Percentiles rank a stretch among this genome's conserved stretches.
phyloP scores from a whole-genome alignment of 2,329 filamentous ascomycete species.

The Berkeleyomyces basicola region DNA sequence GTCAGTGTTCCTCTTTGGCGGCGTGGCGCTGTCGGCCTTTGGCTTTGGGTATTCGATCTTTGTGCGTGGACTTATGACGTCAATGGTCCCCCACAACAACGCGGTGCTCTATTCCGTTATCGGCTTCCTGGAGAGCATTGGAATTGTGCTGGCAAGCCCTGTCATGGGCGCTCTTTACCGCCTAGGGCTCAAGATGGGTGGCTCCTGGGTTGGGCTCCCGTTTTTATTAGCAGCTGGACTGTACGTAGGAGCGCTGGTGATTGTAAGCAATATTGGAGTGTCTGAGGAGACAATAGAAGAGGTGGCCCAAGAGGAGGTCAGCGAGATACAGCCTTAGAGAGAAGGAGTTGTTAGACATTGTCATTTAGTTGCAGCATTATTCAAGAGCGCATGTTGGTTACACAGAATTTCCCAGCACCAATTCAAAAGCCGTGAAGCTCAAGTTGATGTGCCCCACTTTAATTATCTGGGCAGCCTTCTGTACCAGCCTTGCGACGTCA shows the following conservation, averaged over 20 bases:
- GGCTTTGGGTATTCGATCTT: conserved; percentile 14
- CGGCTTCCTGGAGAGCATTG: conserved; percentile 14
- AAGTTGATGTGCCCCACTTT: background rate
- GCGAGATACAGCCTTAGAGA: background rate
- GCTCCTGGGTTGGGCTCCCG: conserved; percentile 14
- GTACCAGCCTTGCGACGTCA: background rate
- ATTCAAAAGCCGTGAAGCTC: background rate
- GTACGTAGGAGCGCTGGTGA: conserved; percentile 10
- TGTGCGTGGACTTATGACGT: conserved; percentile 15
- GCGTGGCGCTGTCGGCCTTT: conserved; percentile 10
- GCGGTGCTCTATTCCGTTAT: conserved; percentile 15
- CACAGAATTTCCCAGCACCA: background rate
- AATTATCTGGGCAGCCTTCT: too few species aligned
- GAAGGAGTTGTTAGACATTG: background rate
- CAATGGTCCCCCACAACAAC: conserved; percentile 13
- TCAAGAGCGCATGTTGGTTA: background rate
- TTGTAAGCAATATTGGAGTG: conserved; percentile 9
- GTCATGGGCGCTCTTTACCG: conserved; percentile 14
- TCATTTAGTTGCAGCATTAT: background rate
- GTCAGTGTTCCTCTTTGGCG: conserved; percentile 7
- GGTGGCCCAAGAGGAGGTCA: background rate
- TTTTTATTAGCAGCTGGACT: conserved; percentile 13
- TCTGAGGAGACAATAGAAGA: background rate
- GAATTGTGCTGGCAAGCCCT: conserved; percentile 14
- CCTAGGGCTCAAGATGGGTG: conserved; percentile 12